These are phyloP conservation scores for Harringtonia aguacate DNA, from an alignment of 2,329 filamentous ascomycete genomes.

Conservation along the genomic window DNA sequence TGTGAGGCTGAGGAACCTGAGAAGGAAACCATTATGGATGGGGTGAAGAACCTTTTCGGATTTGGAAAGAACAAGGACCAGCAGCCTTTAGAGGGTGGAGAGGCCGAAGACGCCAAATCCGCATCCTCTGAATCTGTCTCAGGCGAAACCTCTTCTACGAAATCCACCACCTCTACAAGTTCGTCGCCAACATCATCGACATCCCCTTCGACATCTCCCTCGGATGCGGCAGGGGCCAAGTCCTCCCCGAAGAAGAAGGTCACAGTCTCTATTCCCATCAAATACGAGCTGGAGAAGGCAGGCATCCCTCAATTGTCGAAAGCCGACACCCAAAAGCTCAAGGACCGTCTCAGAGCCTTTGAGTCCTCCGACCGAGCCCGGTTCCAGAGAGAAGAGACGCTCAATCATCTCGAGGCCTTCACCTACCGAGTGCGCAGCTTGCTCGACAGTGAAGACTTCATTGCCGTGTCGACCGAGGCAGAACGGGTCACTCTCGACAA, in stretches of 20 bases:
- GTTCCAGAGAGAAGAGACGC: slow-evolving; percentile 66
- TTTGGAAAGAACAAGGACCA: slow-evolving; percentile 75
- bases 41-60: slow-evolving; percentile 91
- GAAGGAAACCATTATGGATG: slow-evolving; percentile 78
- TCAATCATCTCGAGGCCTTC: slow-evolving; percentile 89
- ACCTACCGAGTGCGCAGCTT: slow-evolving; percentile 84
- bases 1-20: slow-evolving; percentile 67
- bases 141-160: not conserved
- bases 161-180: not conserved
- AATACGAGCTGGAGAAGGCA: slow-evolving; percentile 35
- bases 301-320: slow-evolving; percentile 40
- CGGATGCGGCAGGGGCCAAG: slow-evolving; percentile 8
- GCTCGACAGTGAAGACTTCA: slow-evolving; percentile 65
- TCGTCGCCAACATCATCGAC: slow-evolving; percentile 10
- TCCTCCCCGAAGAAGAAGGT: slow-evolving; percentile 40
- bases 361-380: slow-evolving; percentile 75
- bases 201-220: slow-evolving; percentile 8
- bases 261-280: slow-evolving; percentile 42
- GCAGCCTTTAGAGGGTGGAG: slow-evolving; percentile 57
- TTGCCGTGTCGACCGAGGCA: slow-evolving; percentile 56
- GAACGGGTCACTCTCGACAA: slow-evolving; percentile 58
- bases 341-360: slow-evolving; percentile 71
- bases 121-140: slow-evolving; percentile 6
- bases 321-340: slow-evolving; percentile 38
- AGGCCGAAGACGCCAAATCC: slow-evolving; percentile 20